phyloP scores from a whole-genome alignment of 2,329 filamentous ascomycete genomes.

The Bertia moriformis region DNA sequence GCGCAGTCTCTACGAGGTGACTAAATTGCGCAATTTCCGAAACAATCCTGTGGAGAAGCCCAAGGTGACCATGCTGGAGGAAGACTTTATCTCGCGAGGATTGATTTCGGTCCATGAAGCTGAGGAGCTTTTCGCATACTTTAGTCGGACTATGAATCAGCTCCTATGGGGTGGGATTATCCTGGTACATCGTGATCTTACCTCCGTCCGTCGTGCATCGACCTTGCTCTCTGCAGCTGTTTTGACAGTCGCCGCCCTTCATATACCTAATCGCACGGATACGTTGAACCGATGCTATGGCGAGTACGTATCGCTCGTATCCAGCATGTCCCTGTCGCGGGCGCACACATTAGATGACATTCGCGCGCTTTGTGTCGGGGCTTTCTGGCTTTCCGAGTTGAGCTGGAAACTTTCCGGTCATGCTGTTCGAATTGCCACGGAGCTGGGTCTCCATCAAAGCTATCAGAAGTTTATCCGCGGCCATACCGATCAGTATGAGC shows the following conservation, averaged over 20 bases:
- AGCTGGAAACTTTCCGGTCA: conserved; percentile 47
- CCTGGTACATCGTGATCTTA: conserved; percentile 30
- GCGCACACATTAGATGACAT: conserved; percentile 37
- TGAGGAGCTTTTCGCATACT: conserved; percentile 32
- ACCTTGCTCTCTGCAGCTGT: conserved; percentile 38
- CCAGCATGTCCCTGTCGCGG: conserved; percentile 31
- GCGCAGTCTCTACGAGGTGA: conserved; percentile 30
- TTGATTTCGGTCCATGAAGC: conserved; percentile 29
- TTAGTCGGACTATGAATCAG: conserved; percentile 31
- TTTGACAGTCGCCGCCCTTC: conserved; percentile 40
- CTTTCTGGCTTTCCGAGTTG: conserved; percentile 48
- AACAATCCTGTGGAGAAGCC: conserved; percentile 18
- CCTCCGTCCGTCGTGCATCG: conserved; percentile 35
- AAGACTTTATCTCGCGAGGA: conserved; percentile 28
- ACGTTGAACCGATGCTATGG: conserved; percentile 35
- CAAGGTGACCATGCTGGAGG: conserved; percentile 19
- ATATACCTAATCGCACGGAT: conserved; percentile 34
- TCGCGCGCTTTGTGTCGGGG: conserved; percentile 41
- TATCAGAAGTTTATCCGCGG: conserved; percentile 22
- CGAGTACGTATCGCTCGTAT: conserved; percentile 38
- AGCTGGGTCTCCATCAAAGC: conserved; percentile 27
- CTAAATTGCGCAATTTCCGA: conserved; percentile 22
- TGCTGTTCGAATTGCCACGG: conserved; percentile 31
- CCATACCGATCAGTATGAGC: conserved; percentile 28
- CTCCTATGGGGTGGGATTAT: conserved; percentile 34